Percentiles rank a stretch among this genome's conserved stretches.
phyloP scores from a whole-genome alignment of 805 yeast genomes.

The Myxozyma melibiosi region DNA sequence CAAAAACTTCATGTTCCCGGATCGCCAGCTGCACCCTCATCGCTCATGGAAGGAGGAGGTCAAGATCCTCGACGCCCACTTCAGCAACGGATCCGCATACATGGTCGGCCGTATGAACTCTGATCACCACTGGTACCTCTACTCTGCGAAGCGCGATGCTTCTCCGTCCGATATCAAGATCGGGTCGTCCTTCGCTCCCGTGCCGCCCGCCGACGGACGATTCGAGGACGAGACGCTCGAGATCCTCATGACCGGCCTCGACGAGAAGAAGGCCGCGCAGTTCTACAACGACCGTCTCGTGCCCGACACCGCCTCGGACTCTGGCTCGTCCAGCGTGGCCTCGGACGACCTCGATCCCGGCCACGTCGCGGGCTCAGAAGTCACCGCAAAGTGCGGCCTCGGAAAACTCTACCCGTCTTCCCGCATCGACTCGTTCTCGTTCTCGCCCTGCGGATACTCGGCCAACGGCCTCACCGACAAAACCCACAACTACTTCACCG shows the following conservation, averaged over 20 bases:
- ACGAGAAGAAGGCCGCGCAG: slow-evolving; percentile 55
- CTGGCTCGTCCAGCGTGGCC: slow-evolving; percentile 38
- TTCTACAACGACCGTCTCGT: slow-evolving; percentile 60
- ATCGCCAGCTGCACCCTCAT: slow-evolving; percentile 78
- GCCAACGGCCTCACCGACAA: slow-evolving; percentile 74
- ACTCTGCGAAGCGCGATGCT: slow-evolving; percentile 42
- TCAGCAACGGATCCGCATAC: slow-evolving; percentile 64
- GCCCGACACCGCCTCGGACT: slow-evolving; percentile 40
- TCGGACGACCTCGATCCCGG: slow-evolving; percentile 62
- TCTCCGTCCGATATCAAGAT: not conserved
- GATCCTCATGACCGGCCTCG: slow-evolving; percentile 84
- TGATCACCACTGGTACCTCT: slow-evolving; percentile 86
- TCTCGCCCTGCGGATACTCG: slow-evolving; percentile 93
- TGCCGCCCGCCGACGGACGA: slow-evolving; percentile 21
- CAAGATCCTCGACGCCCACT: slow-evolving; percentile 63
- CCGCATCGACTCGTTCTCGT: slow-evolving; percentile 79
- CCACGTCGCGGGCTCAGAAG: slow-evolving; percentile 72
- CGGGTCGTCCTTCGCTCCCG: not conserved
- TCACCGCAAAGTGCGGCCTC: slow-evolving; percentile 64
- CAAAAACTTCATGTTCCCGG: slow-evolving; percentile 90
- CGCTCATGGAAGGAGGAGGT: slow-evolving; percentile 84
- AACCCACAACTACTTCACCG: slow-evolving; percentile 66
- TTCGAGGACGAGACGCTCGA: slow-evolving; percentile 75
- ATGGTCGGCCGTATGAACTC: slow-evolving; percentile 77
- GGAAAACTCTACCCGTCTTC: slow-evolving; percentile 56